phyloP scores from a whole-genome alignment of 177 flowering plant species.

The Vitis hybrid region DNA sequence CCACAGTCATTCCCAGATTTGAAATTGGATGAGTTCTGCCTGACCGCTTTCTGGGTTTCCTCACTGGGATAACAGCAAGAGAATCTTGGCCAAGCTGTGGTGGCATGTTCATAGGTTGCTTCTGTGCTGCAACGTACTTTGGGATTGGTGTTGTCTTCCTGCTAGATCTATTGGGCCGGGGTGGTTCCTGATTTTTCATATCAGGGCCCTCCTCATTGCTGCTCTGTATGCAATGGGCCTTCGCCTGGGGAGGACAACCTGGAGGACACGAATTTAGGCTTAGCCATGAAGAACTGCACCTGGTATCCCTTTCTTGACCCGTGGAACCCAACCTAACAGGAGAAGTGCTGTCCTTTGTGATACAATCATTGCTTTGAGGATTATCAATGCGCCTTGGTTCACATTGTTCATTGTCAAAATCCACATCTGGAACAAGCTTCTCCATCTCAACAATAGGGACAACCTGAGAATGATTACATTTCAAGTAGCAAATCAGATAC shows the following conservation, averaged over 20 bases:
- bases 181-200: conserved; percentile 12
- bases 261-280: conserved; percentile 29
- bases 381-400: conserved; percentile 2
- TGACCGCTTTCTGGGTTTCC: conserved; percentile 42
- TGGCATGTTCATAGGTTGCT: conserved; percentile 11
- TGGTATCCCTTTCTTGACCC: conserved; percentile 23
- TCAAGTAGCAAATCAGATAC: background rate
- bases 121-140: conserved; percentile 6
- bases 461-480: conserved; percentile 15
- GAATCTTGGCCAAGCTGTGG: conserved; percentile 21
- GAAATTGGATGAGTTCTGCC: conserved; percentile 19
- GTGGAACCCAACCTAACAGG: conserved; percentile 21
- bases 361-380: conserved; percentile 3
- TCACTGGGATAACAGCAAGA: conserved; percentile 13
- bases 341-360: conserved; percentile 3
- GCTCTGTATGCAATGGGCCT: conserved; percentile 18
- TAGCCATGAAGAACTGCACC: conserved; percentile 21
- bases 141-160: conserved; percentile 25
- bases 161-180: conserved; percentile 31
- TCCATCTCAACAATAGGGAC: conserved; percentile 5
- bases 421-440: conserved; percentile 11
- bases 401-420: conserved; percentile 12
- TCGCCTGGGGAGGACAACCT: conserved; percentile 10
- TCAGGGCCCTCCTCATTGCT: conserved; percentile 8
- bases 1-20: conserved; percentile 9